phyloP scores from a whole-genome alignment of 2,329 filamentous ascomycete species.

The Botrytis sinoallii region DNA sequence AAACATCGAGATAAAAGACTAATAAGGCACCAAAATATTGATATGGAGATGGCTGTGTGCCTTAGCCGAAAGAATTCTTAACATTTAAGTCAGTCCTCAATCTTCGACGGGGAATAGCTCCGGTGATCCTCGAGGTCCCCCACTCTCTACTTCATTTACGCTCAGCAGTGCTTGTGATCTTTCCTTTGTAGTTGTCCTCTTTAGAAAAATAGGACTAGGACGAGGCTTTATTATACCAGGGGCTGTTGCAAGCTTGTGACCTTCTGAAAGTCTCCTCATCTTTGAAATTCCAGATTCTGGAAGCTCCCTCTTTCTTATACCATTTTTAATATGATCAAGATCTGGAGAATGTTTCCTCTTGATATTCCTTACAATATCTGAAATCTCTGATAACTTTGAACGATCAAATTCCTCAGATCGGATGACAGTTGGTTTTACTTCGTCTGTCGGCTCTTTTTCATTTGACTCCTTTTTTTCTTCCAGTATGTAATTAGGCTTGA shows the following conservation, averaged over 20 bases:
- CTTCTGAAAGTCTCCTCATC: not conserved
- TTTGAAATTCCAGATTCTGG: not conserved
- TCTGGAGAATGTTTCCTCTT: not conserved
- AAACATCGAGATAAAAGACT: not conserved
- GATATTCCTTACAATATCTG: not conserved
- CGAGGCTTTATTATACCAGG: not conserved
- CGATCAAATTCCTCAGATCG: not conserved
- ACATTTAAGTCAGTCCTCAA: not conserved
- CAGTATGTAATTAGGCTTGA: not conserved
- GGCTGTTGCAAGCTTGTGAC: not conserved
- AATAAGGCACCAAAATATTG: not conserved
- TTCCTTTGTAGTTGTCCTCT: not conserved
- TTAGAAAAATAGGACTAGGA: not conserved
- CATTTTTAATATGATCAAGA: not conserved
- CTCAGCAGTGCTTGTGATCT: not conserved
- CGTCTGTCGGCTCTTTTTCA: not conserved
- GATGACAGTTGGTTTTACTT: not conserved
- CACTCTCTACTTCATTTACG: not conserved
- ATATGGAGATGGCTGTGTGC: not conserved
- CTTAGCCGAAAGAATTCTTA: not conserved
- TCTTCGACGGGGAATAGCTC: not conserved
- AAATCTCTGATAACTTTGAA: not conserved
- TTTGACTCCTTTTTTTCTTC: not conserved
- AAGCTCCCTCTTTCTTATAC: not conserved
- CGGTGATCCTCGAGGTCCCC: not conserved